Evolutionary conservation across 108 stramenopile species (phyloP).

Genomic region (Pseudonitzschia delicatissima): DNA sequence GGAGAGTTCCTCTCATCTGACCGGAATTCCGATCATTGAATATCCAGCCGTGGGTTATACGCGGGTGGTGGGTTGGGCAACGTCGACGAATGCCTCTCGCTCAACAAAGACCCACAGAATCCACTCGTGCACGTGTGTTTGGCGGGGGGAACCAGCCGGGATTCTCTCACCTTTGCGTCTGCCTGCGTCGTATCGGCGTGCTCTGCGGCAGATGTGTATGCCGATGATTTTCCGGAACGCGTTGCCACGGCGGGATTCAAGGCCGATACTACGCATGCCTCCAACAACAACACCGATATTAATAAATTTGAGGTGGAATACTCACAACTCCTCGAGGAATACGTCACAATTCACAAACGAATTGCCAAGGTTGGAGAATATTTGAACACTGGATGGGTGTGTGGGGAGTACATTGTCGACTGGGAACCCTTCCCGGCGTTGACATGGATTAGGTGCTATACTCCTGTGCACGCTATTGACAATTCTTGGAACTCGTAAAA

Average conservation of each 20-base stretch:
- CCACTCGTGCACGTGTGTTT: slow-evolving; percentile 26
- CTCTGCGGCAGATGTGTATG: slow-evolving; percentile 35
- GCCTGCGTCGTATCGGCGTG: slow-evolving; percentile 44
- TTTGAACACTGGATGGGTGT: slow-evolving; percentile 50
- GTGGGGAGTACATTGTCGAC: slow-evolving; percentile 40
- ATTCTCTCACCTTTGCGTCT: slow-evolving; percentile 49
- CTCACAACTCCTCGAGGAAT: slow-evolving; percentile 20
- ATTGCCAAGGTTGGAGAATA: slow-evolving; percentile 41
- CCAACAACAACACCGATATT: not conserved
- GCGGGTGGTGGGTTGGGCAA: slow-evolving; percentile 57
- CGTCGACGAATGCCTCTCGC: slow-evolving; percentile 43
- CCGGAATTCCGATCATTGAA: slow-evolving; percentile 31
- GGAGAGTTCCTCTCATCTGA: slow-evolving; percentile 47
- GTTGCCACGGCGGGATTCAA: slow-evolving; percentile 16
- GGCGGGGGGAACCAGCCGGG: slow-evolving; percentile 37
- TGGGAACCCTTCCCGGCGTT: slow-evolving; percentile 29
- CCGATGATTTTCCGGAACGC: slow-evolving; percentile 33
- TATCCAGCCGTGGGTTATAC: slow-evolving; percentile 51
- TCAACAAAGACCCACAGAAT: not conserved
- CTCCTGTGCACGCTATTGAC: not conserved
- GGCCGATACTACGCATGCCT: not conserved
- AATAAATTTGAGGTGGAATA: not conserved
- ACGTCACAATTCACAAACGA: slow-evolving; percentile 24
- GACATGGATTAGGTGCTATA: slow-evolving; percentile 2
- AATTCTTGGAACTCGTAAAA: not conserved